Evolutionary conservation across 805 yeast species (phyloP).

Genomic region (Yamadazyma sp.): DNA sequence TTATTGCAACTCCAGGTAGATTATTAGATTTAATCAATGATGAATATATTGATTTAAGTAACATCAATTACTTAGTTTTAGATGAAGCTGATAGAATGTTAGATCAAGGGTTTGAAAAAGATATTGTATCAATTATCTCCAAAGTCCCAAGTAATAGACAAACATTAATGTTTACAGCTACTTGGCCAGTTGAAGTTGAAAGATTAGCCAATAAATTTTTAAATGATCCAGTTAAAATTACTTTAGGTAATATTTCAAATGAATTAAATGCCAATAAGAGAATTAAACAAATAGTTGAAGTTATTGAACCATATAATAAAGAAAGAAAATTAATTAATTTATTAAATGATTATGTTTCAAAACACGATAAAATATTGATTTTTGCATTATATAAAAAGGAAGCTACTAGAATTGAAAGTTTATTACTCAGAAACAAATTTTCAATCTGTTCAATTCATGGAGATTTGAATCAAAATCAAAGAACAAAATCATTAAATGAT

Average conservation of each 20-base stretch:
- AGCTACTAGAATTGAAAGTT: slow-evolving; percentile 85
- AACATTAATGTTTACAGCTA: slow-evolving; percentile 98
- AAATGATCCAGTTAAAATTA: slow-evolving; percentile 81
- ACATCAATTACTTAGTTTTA: slow-evolving; percentile 74
- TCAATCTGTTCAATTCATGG: slow-evolving; percentile 94
- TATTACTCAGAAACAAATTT: slow-evolving; percentile 69
- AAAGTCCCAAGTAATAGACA: slow-evolving; percentile 59
- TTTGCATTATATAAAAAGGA: slow-evolving; percentile 97
- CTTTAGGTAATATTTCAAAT: slow-evolving; percentile 84
- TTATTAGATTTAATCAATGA: slow-evolving; percentile 86
- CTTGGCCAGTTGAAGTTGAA: slow-evolving; percentile 99
- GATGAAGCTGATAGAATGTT: slow-evolving; percentile 99
- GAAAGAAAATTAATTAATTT: slow-evolving; percentile 73
- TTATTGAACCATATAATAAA: slow-evolving; percentile 70
- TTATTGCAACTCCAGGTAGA: slow-evolving; percentile 98
- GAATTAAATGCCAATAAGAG: slow-evolving; percentile 93
- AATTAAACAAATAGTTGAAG: slow-evolving; percentile 91
- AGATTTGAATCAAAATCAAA: slow-evolving; percentile 86
- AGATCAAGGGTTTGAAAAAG: slow-evolving; percentile 97
- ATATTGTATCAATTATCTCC: slow-evolving; percentile 79
- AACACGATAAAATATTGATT: slow-evolving; percentile 79
- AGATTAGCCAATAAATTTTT: slow-evolving; percentile 84
- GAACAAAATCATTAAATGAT: slow-evolving; percentile 80
- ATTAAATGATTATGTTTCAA: slow-evolving; percentile 63
- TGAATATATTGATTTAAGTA: slow-evolving; percentile 68